Percentiles rank a stretch among this genome's conserved stretches.
Conservation (phyloP, 352 stramenopile species). For the Pythium myriotylum region DNA sequence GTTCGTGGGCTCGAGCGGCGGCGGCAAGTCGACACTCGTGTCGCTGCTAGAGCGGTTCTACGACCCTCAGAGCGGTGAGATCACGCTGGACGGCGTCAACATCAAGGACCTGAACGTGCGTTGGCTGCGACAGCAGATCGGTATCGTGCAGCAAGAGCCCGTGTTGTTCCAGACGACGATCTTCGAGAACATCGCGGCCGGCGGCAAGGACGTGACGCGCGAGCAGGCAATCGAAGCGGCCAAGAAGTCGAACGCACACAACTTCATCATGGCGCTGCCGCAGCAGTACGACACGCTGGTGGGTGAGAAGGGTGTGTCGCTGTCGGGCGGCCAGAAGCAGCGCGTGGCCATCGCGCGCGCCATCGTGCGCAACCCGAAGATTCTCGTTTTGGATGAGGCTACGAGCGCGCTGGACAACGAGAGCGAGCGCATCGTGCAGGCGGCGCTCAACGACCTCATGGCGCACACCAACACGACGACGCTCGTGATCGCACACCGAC, state of each 20-base stretch:
- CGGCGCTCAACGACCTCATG: slow-evolving; percentile 57
- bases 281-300: slow-evolving; percentile 54
- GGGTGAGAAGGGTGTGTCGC: slow-evolving; percentile 69
- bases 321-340: slow-evolving; percentile 70
- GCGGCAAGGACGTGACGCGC: neutral
- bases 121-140: slow-evolving; percentile 47
- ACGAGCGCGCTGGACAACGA: slow-evolving; percentile 70
- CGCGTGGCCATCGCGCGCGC: slow-evolving; percentile 65
- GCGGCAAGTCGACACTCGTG: slow-evolving; percentile 87
- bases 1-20: slow-evolving; percentile 86
- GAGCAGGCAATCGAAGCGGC: slow-evolving; percentile 16
- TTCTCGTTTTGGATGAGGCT: slow-evolving; percentile 63
- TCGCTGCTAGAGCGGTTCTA: slow-evolving; percentile 89
- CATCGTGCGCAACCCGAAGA: slow-evolving; percentile 46
- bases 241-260: slow-evolving; percentile 26
- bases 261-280: slow-evolving; percentile 40
- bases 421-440: slow-evolving; percentile 80
- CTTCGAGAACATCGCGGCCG: slow-evolving; percentile 78
- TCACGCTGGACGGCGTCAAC: slow-evolving; percentile 73
- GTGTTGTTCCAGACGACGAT: slow-evolving; percentile 83
- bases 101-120: slow-evolving; percentile 69
- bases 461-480: slow-evolving; percentile 72
- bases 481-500: slow-evolving; percentile 93
- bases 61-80: slow-evolving; percentile 55
- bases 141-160: slow-evolving; percentile 72